Base-by-base conservation (phyloP, 192 early-diverging fungal species). In the Umbelopsis vinacea region DNA sequence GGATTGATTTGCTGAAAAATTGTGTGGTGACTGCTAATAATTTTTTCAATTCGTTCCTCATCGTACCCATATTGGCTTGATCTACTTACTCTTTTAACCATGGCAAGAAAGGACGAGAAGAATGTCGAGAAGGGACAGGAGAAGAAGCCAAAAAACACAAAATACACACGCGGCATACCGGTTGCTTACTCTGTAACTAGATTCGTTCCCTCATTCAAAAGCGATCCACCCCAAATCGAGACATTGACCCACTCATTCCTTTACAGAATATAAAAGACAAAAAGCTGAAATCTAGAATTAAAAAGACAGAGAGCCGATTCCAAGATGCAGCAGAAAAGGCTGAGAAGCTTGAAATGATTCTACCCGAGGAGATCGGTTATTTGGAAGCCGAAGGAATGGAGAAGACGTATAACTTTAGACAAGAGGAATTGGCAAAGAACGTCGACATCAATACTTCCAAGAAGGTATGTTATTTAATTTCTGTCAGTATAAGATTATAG, bases 361-460 rank as follows among this genome's bases (percentile, higher is more conserved):
- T 93, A 50, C 84, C 90, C 0, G 89, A 94, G 66, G 85, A 92
- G 40, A 87, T 83, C 6, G 96, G 97, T 38, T 94, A 79, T 72
- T 76, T 98, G 52, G 94, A 95, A 80, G 90, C 94, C 3, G 97
- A 98, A 63, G 91, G 89, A 1, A 86, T 95, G 69, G 97, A 98
- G 80, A 88, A 89, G 70, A 98, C 97, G 3, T 95, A 87, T 77
- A 93, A 94, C 71, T 87, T 95, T 53, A 84, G 87, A 38, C 96
- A 98, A 74, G 71, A 82, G 46, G 80, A 89, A 67, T 70, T 93
- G 54, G 77, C 70, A 3, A 83, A 92, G 21, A 79, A 89, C 47
- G 84, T 96, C 19, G 95, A 97, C 73, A 68, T 92, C 26, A 86
- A 86, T 69, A 94, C 92, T 5, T 68, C 85, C 0, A 80, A 79